Base-by-base conservation (phyloP, 1,139 yeast genomes). In the Debaryomyces sp. region DNA sequence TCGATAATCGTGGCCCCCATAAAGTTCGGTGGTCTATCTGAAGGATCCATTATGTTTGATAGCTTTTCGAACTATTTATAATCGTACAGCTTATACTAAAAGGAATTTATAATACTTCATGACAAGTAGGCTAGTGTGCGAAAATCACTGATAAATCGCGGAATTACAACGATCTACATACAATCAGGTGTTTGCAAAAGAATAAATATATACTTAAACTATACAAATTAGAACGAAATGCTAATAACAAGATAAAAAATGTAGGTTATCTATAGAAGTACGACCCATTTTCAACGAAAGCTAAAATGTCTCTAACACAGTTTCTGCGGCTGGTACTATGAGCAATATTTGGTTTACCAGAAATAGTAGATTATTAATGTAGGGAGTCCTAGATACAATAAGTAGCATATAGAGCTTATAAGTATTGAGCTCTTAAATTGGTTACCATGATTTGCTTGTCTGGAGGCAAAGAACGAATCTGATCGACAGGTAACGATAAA, bases 401-500 rank as follows among this genome's bases (percentile, higher is more conserved):
- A 21, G 13, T n/a, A 21, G 22, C 13, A 10, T 22, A 27, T 41
- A 23, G 27, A 13, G 12, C 15, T 46, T 58, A 71, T 50, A 83
- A 59, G 59, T 85, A 86, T 57, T 85, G 88, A 10, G 78, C 68
- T 56, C 86, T 70, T 49, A 86, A 71, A 49, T 74, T 76, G 29
- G 73, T 74, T n/a, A 86, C 85, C 82, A 85, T 81, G 39, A 71
- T 63, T 54, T 78, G 80, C 62, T 85, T 86, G 43, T 84, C 86
- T 1, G 74, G 76, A 1, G 89, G 89, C 42, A 87, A 67, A 1
- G 71, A 64, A 37, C 71, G 68, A 33, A 86, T 70, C 55, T 84
- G 88, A 15, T 77, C 83, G 1, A 78, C 78, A 0, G 85, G 72
- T 51, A 87, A 66, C 36, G 77, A 72, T 50, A 87, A 71, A 4